Conservation (phyloP, 78 protist species). For the Dictyostelium capitatum region DNA sequence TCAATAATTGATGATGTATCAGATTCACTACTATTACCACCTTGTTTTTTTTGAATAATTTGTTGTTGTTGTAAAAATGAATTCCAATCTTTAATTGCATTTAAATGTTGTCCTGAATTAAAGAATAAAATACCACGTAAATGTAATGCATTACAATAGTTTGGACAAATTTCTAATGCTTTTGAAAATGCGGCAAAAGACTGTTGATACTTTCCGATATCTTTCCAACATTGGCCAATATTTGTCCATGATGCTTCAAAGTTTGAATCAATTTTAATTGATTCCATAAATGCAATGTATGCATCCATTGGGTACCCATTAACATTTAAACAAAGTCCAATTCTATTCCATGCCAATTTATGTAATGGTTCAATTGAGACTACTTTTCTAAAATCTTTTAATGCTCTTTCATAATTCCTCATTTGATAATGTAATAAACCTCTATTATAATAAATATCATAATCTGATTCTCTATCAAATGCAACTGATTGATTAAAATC, state of each 20-base stretch:
- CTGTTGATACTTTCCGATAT: slow-evolving; percentile 42
- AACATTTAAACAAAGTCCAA: slow-evolving; percentile 73
- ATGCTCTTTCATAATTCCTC: slow-evolving; percentile 77
- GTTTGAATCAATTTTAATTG: slow-evolving; percentile 48
- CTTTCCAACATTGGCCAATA: slow-evolving; percentile 73
- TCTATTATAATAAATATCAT: slow-evolving; percentile 66
- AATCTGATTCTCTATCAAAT: slow-evolving; percentile 35
- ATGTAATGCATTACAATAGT: slow-evolving; percentile 56
- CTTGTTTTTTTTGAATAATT: background rate
- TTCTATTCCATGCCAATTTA: slow-evolving; percentile 81
- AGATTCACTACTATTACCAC: background rate
- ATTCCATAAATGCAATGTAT: slow-evolving; percentile 11
- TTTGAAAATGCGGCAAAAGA: slow-evolving; percentile 22
- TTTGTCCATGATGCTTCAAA: slow-evolving; percentile 74
- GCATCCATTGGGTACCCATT: slow-evolving; percentile 73
- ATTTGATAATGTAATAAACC: slow-evolving; percentile 58
- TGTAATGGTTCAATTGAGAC: background rate
- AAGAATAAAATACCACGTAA: slow-evolving; percentile 66
- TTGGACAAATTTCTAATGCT: slow-evolving; percentile 59
- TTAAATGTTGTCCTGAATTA: slow-evolving; percentile 27
- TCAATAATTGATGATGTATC: background rate
- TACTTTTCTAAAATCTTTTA: slow-evolving; percentile 53
- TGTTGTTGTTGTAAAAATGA: background rate
- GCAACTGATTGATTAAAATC: slow-evolving; percentile 65
- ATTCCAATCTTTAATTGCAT: slow-evolving; percentile 60